Evolutionary conservation across 2,329 filamentous ascomycete species (phyloP).

Genomic region (Setomelanomma holmii): DNA sequence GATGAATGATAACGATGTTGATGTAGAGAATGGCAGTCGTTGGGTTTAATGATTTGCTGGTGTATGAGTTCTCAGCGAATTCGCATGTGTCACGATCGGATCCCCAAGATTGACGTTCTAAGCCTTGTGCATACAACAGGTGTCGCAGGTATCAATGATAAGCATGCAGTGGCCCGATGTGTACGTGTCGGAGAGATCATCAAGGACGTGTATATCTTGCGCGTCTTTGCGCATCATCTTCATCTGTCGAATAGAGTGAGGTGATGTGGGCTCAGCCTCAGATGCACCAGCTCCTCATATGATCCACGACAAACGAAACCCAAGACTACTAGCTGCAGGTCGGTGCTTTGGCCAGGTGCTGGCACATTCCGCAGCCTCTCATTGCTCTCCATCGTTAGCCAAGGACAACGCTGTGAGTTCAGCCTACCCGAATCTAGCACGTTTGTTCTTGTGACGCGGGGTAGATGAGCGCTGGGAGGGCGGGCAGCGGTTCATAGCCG

Average conservation of each 20-base stretch:
- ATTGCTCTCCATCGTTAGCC: constrained; percentile 15
- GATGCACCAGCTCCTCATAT: constrained; percentile 20
- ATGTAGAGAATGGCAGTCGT: not conserved
- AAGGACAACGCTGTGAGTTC: constrained; percentile 17
- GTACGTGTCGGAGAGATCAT: constrained; percentile 2
- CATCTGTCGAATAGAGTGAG: constrained; percentile 5
- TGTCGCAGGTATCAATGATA: constrained; percentile 12
- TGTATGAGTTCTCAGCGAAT: not conserved
- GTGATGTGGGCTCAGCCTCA: constrained; percentile 3
- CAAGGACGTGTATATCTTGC: constrained; percentile 1
- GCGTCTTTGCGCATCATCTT: constrained; percentile 7
- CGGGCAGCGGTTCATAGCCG: constrained; percentile 6
- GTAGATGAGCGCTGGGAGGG: constrained; percentile 11
- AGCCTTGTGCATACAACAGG: constrained; percentile 20
- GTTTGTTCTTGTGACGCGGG: constrained; percentile 29
- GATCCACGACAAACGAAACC: constrained; percentile 12
- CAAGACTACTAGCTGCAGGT: constrained; percentile 23
- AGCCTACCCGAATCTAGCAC: constrained; percentile 17
- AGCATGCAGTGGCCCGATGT: constrained; percentile 9
- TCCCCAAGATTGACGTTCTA: constrained; percentile 13
- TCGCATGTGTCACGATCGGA: constrained; percentile 6
- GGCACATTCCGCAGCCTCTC: constrained; percentile 12
- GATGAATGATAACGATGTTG: not conserved
- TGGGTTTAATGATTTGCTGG: not conserved
- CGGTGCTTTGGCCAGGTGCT: constrained; percentile 16